Percentiles rank a stretch among this genome's conserved stretches.
Conservation (phyloP, 495 filamentous ascomycete genomes). For the Trichoderma reesei region DNA sequence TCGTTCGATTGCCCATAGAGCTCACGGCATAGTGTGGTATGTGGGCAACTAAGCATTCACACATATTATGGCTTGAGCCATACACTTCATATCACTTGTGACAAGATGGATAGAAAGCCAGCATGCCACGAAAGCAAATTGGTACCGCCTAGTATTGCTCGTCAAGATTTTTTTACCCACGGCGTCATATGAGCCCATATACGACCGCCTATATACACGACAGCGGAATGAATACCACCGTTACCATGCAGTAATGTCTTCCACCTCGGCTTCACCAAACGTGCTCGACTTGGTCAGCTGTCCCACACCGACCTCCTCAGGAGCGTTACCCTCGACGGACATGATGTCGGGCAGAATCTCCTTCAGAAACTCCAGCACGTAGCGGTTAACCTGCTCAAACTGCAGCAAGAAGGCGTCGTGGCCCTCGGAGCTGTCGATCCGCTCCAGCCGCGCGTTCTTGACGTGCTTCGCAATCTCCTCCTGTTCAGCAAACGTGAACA, state of each 20-base stretch:
- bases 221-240: background rate
- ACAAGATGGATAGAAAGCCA: no score
- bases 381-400: constrained; percentile 89
- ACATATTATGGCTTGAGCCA: no score
- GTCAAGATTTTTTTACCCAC: no score
- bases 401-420: constrained; percentile 95
- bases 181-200: no score
- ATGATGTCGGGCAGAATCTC: constrained; percentile 83
- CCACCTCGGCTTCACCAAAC: constrained; percentile 91
- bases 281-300: constrained; percentile 67
- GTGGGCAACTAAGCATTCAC: no score
- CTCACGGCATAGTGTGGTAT: no score
- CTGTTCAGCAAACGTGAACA: constrained; percentile 96
- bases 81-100: no score
- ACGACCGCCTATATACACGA: background rate
- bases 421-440: constrained; percentile 86
- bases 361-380: constrained; percentile 75
- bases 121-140: no score
- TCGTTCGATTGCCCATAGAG: no score
- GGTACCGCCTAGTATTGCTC: no score
- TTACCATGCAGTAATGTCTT: constrained; percentile 95
- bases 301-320: constrained; percentile 35
- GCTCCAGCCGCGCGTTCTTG: constrained; percentile 63
- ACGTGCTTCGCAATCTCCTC: constrained; percentile 80
- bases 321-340: constrained; percentile 45